Evolutionary conservation across 2,329 filamentous ascomycete species (phyloP).

Genomic region (Fusarium clavum): DNA sequence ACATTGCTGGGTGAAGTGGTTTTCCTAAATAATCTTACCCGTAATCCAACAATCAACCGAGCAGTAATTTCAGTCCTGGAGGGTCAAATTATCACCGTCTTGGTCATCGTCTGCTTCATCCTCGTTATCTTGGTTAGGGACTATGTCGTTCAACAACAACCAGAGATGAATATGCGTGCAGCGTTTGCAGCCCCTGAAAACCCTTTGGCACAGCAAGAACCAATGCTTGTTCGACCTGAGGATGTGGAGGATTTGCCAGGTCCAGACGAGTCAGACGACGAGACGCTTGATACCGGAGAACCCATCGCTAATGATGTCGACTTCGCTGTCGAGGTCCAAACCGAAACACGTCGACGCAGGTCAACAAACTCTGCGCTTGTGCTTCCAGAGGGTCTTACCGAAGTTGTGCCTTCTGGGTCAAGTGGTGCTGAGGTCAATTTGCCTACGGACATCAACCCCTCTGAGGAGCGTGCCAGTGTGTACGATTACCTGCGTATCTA

Average conservation of each 20-base stretch:
- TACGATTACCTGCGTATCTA: conserved; percentile 64
- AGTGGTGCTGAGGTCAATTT: conserved; percentile 11
- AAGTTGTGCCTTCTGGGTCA: conserved; percentile 9
- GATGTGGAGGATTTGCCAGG: conserved; percentile 40
- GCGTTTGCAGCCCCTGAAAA: conserved; percentile 64
- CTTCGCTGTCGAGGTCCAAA: conserved; percentile 20
- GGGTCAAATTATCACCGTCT: conserved; percentile 90
- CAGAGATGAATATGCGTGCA: conserved; percentile 84
- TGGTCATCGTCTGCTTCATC: conserved; percentile 94
- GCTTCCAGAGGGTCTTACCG: conserved; percentile 19
- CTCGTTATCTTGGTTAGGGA: conserved; percentile 96
- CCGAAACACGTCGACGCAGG: conserved; percentile 24
- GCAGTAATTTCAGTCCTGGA: conserved; percentile 86
- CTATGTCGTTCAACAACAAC: conserved; percentile 98
- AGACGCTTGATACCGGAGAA: conserved; percentile 48
- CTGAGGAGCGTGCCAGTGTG: conserved; percentile 44
- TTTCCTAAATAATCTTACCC: conserved; percentile 72
- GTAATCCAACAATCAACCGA: conserved; percentile 78
- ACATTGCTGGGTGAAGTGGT: conserved; percentile 67
- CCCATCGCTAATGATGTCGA: conserved; percentile 29
- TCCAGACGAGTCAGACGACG: conserved; percentile 48
- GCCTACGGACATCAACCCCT: conserved; percentile 1
- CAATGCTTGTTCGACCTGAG: conserved; percentile 41
- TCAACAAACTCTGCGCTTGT: conserved; percentile 28
- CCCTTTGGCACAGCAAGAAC: conserved; percentile 43